Percentiles rank a stretch among this genome's conserved stretches.
These are phyloP conservation scores for Terfezia boudieri DNA, from an alignment of 495 filamentous ascomycete species.

Conservation along the genomic window DNA sequence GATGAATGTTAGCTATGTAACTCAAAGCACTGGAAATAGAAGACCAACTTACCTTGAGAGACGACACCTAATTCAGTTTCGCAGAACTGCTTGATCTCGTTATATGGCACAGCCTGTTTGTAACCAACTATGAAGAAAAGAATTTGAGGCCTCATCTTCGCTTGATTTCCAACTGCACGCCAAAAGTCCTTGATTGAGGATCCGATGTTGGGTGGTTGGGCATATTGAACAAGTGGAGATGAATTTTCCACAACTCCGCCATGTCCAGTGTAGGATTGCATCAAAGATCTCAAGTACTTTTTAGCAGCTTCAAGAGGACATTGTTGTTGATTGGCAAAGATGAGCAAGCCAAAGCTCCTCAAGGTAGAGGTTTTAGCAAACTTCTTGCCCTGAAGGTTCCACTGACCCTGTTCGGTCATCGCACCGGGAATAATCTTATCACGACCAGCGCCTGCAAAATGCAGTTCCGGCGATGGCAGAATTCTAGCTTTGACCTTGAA, in stretches of 20 bases:
- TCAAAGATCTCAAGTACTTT: constrained; percentile 37
- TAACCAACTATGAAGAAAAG: constrained; percentile 49
- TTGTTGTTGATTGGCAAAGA: constrained; percentile 20
- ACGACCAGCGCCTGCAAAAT: constrained; percentile 29
- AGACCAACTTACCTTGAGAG: constrained; percentile 33
- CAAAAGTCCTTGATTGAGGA: constrained; percentile 32
- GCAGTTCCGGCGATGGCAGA: constrained; percentile 43
- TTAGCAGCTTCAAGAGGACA: constrained; percentile 24
- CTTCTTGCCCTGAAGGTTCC: constrained; percentile 63
- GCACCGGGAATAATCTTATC: constrained; percentile 4
- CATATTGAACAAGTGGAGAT: constrained; percentile 18
- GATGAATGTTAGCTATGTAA: neutral
- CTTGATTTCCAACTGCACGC: constrained; percentile 26
- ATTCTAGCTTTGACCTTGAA: constrained; percentile 40
- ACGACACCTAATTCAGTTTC: constrained; percentile 62
- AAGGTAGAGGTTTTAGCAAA: constrained; percentile 44
- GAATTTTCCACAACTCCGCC: constrained; percentile 37
- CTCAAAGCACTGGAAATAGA: neutral
- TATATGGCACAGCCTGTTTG: constrained; percentile 43
- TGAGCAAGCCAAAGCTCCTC: constrained; percentile 47
- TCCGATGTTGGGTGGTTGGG: constrained; percentile 21
- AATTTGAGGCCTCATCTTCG: constrained; percentile 33
- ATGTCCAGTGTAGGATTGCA: constrained; percentile 40
- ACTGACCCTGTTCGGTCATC: constrained; percentile 33
- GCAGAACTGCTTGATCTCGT: constrained; percentile 56